Evolutionary conservation across 257 asterid genomes (phyloP).

Genomic region (Dorcoceras hygrometricum): DNA sequence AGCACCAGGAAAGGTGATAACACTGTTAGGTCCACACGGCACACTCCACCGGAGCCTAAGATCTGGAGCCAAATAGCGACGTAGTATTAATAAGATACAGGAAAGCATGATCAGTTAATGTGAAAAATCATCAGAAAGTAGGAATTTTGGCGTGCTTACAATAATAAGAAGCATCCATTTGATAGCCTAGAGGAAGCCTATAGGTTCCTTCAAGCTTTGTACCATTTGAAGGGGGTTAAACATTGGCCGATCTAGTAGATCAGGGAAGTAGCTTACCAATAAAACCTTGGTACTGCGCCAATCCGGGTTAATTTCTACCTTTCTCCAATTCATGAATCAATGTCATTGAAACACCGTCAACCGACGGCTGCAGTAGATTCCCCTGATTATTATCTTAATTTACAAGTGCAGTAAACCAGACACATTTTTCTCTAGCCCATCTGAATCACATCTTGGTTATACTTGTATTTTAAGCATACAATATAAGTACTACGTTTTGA

Average conservation of each 20-base stretch:
- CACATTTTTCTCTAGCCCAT: no score
- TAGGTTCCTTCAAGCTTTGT: slow-evolving; percentile 66
- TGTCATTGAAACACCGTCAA: slow-evolving; percentile 64
- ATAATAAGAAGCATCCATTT: slow-evolving; percentile 95
- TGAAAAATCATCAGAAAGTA: background rate
- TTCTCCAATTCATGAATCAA: slow-evolving; percentile 67
- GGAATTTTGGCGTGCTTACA: slow-evolving; percentile 43
- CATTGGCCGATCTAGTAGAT: slow-evolving; percentile 65
- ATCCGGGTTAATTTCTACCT: slow-evolving; percentile 71
- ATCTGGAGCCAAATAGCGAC: slow-evolving; percentile 38
- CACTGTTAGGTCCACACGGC: slow-evolving; percentile 91
- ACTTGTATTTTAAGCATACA: no score
- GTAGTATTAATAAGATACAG: background rate
- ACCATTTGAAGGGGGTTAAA: slow-evolving; percentile 60
- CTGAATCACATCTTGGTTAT: background rate
- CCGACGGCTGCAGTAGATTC: slow-evolving; percentile 67
- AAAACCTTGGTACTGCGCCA: slow-evolving; percentile 94
- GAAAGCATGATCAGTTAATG: background rate
- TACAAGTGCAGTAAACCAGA: background rate
- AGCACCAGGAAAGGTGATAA: slow-evolving; percentile 86
- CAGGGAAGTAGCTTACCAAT: slow-evolving; percentile 68
- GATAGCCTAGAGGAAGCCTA: slow-evolving; percentile 89
- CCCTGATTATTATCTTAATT: background rate
- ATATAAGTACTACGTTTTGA: no score
- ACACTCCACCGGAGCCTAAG: slow-evolving; percentile 83